Evolutionary conservation across 2,329 filamentous ascomycete species (phyloP).

Genomic region (Pseudogymnoascus sp.): DNA sequence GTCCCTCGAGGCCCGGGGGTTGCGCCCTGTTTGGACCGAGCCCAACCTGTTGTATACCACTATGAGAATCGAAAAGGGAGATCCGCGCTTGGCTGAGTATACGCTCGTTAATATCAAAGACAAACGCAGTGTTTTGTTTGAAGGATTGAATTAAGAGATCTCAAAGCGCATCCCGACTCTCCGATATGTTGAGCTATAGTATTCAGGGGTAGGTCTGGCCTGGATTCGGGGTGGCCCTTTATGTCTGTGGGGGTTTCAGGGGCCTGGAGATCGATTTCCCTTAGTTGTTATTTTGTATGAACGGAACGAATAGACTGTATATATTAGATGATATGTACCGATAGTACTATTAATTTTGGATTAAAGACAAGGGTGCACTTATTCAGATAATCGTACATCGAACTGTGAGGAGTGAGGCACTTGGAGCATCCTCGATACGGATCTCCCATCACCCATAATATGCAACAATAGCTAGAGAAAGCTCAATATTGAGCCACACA

Average conservation of each 20-base stretch:
- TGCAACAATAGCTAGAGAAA: neutral
- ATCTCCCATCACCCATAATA: neutral
- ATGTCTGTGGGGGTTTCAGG: neutral
- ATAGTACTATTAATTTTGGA: neutral
- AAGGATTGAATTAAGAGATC: neutral
- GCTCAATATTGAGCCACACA: neutral
- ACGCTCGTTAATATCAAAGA: constrained; percentile 24
- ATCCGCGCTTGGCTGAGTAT: constrained; percentile 21
- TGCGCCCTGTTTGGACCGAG: constrained; percentile 23
- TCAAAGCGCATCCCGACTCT: neutral
- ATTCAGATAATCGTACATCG: neutral
- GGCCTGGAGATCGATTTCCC: neutral
- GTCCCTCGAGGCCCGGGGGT: constrained; percentile 22
- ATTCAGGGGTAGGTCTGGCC: neutral
- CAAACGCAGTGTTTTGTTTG: constrained; percentile 13
- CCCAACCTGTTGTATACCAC: constrained; percentile 22
- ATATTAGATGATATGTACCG: neutral
- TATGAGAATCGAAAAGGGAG: constrained; percentile 16
- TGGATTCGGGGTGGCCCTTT: neutral
- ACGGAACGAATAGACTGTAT: neutral
- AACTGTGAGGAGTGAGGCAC: neutral
- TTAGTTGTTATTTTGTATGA: neutral
- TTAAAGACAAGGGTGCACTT: neutral
- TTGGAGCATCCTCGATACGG: neutral
- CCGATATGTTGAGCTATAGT: neutral